Conservation (phyloP, 345 rosid genomes). For the Aquilaria sinensis region DNA sequence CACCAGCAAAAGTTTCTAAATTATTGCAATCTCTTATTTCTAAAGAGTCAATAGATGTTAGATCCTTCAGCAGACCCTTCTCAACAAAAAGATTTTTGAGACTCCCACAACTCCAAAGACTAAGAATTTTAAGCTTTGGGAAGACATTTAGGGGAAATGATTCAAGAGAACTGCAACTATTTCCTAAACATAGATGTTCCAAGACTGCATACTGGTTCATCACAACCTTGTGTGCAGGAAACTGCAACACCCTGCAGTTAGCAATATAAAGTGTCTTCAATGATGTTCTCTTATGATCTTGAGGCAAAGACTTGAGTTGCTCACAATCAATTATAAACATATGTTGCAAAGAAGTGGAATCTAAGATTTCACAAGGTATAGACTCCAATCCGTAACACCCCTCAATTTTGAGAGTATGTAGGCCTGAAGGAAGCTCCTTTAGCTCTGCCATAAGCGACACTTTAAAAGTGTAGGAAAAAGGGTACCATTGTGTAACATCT, state of each 20-base stretch:
- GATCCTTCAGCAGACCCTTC: background rate
- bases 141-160: conserved; percentile 3
- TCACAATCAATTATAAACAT: conserved; percentile 7
- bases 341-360: conserved; percentile 4
- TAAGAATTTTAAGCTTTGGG: conserved; percentile 11
- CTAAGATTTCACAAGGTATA: background rate
- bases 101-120: background rate
- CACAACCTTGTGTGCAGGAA: background rate
- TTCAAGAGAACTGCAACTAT: conserved; percentile 10
- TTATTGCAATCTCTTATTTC: conserved; percentile 10
- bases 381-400: background rate
- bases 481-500: conserved; percentile 1
- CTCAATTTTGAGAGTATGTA: conserved; percentile 11
- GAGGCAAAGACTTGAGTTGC: conserved; percentile 1
- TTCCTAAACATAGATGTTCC: conserved; percentile 9
- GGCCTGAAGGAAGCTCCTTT: background rate
- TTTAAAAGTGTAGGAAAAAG: background rate
- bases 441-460: conserved; percentile 10
- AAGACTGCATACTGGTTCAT: conserved; percentile 1
- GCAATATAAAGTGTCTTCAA: conserved; percentile 10
- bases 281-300: background rate
- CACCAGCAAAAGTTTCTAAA: background rate
- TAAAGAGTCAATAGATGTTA: background rate
- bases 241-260: conserved; percentile 9
- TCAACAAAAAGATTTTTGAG: background rate